These are phyloP conservation scores for Candida sakaeoensis DNA, from an alignment of 805 yeast genomes.

Conservation along the genomic window DNA sequence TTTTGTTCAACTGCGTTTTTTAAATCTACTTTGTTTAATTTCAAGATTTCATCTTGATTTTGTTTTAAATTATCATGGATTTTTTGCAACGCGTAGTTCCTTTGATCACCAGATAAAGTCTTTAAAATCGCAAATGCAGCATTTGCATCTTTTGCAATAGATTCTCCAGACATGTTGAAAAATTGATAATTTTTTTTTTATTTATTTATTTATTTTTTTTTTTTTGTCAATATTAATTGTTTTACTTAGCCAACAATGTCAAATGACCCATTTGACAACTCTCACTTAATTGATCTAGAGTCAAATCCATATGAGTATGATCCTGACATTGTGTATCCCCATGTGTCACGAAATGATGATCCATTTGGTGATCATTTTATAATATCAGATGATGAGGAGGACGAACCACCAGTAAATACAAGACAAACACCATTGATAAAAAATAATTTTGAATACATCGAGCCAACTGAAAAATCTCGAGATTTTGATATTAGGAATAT, in stretches of 20 bases:
- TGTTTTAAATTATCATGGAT: slow-evolving; percentile 67
- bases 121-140: slow-evolving; percentile 80
- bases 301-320: slow-evolving; percentile 12
- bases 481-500: slow-evolving; percentile 38
- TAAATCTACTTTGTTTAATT: slow-evolving; percentile 75
- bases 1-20: slow-evolving; percentile 59
- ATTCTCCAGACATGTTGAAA: slow-evolving; percentile 44
- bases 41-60: slow-evolving; percentile 58
- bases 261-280: slow-evolving; percentile 21
- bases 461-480: slow-evolving; percentile 14
- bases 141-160: slow-evolving; percentile 77
- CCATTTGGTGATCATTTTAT: slow-evolving; percentile 35
- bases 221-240: background rate
- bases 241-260: slow-evolving; percentile 3
- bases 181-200: background rate
- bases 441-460: slow-evolving; percentile 24
- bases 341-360: slow-evolving; percentile 9
- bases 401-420: slow-evolving; percentile 9
- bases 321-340: slow-evolving; percentile 8
- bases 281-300: slow-evolving; percentile 28
- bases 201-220: no score
- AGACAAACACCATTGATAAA: slow-evolving; percentile 26
- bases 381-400: slow-evolving; percentile 34
- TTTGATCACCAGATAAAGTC: slow-evolving; percentile 65
- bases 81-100: slow-evolving; percentile 68